Evolutionary conservation across 495 filamentous ascomycete species (phyloP).

Genomic region (Glarea lozoyensis): DNA sequence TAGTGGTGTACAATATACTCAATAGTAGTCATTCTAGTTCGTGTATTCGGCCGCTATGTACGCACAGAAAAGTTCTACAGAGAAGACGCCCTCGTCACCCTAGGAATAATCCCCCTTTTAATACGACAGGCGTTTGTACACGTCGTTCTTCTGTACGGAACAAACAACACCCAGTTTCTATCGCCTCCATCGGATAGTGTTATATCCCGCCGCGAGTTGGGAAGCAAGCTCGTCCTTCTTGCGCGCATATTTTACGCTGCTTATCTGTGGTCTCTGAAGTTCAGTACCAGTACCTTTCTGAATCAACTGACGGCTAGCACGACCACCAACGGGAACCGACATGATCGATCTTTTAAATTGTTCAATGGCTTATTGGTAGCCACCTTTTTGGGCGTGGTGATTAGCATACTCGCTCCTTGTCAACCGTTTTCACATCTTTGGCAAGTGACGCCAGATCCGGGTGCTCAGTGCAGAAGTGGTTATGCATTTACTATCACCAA

Average conservation of each 20-base stretch:
- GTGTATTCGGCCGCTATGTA: constrained; percentile 69
- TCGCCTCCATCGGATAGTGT: constrained; percentile 31
- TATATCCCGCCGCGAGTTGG: constrained; percentile 35
- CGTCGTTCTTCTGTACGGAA: constrained; percentile 72
- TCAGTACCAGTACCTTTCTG: constrained; percentile 80
- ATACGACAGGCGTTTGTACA: constrained; percentile 81
- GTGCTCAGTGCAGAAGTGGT: constrained; percentile 74
- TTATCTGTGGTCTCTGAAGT: constrained; percentile 82
- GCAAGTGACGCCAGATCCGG: constrained; percentile 87
- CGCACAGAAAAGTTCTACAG: constrained; percentile 71
- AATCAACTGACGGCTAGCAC: no score
- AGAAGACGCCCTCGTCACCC: constrained; percentile 82
- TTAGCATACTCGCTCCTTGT: constrained; percentile 77
- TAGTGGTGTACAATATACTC: constrained; percentile 78
- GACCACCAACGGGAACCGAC: no score
- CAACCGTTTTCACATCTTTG: constrained; percentile 78
- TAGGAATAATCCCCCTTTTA: constrained; percentile 68
- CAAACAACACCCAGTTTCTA: constrained; percentile 61
- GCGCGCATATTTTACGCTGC: constrained; percentile 47
- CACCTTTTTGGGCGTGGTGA: constrained; percentile 76
- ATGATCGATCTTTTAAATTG: no score
- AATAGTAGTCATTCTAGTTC: constrained; percentile 66
- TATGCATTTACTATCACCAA: constrained; percentile 79
- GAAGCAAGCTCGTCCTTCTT: constrained; percentile 44
- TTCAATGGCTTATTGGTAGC: no score